Evolutionary conservation across 176 grass and related monocot genomes (phyloP).

Genomic region (Avena eriantha): DNA sequence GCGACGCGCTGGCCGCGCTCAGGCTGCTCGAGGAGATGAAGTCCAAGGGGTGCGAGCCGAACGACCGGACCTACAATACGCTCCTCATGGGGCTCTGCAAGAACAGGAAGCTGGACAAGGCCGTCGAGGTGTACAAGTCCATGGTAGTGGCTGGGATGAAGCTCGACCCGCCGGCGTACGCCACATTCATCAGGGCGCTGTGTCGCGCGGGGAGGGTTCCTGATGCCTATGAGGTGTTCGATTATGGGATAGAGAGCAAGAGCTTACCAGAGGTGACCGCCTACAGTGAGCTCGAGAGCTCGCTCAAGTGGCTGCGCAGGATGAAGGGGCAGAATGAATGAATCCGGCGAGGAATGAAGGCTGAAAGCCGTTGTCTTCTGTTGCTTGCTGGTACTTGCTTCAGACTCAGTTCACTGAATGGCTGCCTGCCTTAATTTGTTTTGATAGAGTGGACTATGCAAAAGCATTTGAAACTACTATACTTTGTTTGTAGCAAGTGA

Average conservation of each 20-base stretch:
- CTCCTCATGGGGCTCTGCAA: constrained; percentile 90
- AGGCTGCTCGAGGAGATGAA: constrained; percentile 72
- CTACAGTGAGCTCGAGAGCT: constrained; percentile 72
- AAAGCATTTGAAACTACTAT: constrained; percentile 18
- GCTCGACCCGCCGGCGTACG: constrained; percentile 69
- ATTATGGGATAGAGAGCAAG: constrained; percentile 76
- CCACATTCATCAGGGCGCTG: constrained; percentile 62
- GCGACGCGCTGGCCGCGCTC: constrained; percentile 57
- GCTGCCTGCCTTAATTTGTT: background rate
- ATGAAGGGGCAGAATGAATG: constrained; percentile 29
- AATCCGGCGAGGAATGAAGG: background rate
- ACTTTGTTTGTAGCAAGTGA: background rate
- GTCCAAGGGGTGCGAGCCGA: constrained; percentile 66
- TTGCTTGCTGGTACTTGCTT: constrained; percentile 18
- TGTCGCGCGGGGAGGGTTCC: constrained; percentile 62
- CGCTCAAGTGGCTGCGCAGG: constrained; percentile 70
- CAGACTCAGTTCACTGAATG: background rate
- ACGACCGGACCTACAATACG: constrained; percentile 81
- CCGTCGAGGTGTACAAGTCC: constrained; percentile 60
- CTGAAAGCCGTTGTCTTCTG: background rate
- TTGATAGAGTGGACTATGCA: background rate
- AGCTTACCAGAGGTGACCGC: constrained; percentile 59
- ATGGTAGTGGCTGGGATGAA: constrained; percentile 69
- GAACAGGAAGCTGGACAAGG: constrained; percentile 74
- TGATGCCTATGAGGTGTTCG: constrained; percentile 74